Evolutionary conservation across 371 early-diverging fungal species (phyloP), one percentile per base, ranked within the genome.

Genomic region (Lichtheimia ornata): DNA sequence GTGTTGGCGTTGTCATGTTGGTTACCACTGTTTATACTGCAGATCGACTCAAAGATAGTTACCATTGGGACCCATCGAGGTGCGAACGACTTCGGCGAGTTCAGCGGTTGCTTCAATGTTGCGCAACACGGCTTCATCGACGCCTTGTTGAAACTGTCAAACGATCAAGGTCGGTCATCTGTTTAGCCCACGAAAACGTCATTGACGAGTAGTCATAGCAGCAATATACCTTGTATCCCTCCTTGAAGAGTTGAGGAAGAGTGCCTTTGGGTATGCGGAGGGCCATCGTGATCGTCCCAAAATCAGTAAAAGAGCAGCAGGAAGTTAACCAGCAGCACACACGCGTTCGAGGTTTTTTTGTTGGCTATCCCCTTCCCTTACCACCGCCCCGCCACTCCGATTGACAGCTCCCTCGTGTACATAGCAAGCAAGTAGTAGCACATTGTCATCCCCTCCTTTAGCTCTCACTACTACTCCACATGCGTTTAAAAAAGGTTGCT

Each of bases 1-100:
- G 22, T 22, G 22, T 22, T 25, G 54, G 14, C 18, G 27, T 9
- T 35, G 35, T 5, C 11, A 28, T 7, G 35, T 35, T 9, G 35
- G 35, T 35, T 35, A 35, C 11, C 2, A 35, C 35, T 6, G 5
- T 35, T 35, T 2, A 35, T 9, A 9, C 6, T 9, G 35, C 35
- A 35, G 35, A 35, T 35, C 35, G 35, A 35, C n/a, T 57, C 22
- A 3, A 0, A 59, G 2, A 20, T 35, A 58, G 62, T 66, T 84
- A 94, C 97, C 98, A 64, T 98, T 95, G 54, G 98, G 98, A 5
- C 98, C 98, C 64, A 95, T 88, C 35, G 97, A 97, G 11, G 97
- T 97, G 64, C 95, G 88, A 28, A 93, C 91, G 53, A 95, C 93
- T 72, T 94, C 88, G 43, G 93, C 86, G 61, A 98, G 86, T 71